A percentile compares a stretch with the other conserved stretches of the same genome.
Conservation (phyloP, 164 flowering plant genomes). For the Malania oleifera region DNA sequence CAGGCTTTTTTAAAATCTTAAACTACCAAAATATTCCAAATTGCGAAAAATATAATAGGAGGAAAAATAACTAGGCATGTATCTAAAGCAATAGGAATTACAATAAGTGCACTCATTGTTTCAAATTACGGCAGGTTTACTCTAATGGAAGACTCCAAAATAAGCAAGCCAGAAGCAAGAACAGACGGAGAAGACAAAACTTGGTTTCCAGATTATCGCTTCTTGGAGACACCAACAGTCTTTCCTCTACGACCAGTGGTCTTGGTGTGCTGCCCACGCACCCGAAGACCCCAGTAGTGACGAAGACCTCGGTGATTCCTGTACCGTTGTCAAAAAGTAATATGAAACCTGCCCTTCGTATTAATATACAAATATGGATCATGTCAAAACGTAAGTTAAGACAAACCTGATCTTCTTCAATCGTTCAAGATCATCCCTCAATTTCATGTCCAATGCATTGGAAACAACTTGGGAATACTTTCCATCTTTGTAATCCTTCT, state of each 20-base stretch:
- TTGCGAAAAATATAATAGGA: no score
- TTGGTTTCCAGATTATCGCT: constrained; percentile 29
- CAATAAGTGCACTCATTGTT: no score
- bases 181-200: background rate
- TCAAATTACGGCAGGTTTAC: no score
- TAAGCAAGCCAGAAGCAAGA: background rate
- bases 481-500: constrained; percentile 79
- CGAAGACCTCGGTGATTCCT: constrained; percentile 81
- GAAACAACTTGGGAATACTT: constrained; percentile 68
- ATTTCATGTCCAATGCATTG: constrained; percentile 79
- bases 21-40: no score
- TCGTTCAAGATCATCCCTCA: constrained; percentile 80
- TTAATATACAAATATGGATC: no score
- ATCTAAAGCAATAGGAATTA: no score
- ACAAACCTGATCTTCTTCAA: constrained; percentile 70
- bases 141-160: no score
- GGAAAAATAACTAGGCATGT: no score
- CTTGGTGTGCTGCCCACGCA: constrained; percentile 79
- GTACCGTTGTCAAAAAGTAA: background rate
- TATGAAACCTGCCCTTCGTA: no score
- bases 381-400: background rate
- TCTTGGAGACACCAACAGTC: constrained; percentile 89
- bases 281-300: constrained; percentile 89
- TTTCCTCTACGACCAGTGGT: constrained; percentile 78
- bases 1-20: no score